Percentiles rank a stretch among this genome's conserved stretches.
Evolutionary conservation across 352 stramenopile genomes (phyloP).

Genomic region (Globisporangium cederbergense): DNA sequence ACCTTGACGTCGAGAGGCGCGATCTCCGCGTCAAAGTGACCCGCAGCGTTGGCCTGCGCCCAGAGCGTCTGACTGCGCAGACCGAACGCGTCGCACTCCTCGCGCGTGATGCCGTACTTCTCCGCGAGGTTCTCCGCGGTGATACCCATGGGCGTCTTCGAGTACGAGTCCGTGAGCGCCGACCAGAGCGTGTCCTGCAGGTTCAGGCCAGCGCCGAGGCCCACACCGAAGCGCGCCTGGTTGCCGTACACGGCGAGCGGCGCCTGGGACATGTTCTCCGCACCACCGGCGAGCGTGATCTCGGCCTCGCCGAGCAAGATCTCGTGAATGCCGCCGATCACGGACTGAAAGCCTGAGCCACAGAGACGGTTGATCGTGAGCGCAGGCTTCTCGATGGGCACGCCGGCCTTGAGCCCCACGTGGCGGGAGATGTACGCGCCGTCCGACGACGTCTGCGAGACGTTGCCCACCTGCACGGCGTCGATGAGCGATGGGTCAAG

Average conservation of each 20-base stretch:
- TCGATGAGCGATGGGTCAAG: conserved; percentile 91
- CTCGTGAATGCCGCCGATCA: conserved; percentile 90
- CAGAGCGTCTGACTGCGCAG: conserved; percentile 93
- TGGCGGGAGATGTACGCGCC: conserved; percentile 95
- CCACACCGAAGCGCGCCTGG: conserved; percentile 91
- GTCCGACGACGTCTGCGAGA: conserved; percentile 93
- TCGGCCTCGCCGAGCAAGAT: conserved; percentile 89
- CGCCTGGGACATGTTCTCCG: conserved; percentile 96
- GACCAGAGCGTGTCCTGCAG: conserved; percentile 96
- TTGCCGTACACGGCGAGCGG: conserved; percentile 92
- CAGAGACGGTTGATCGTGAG: conserved; percentile 98
- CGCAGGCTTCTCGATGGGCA: conserved; percentile 88
- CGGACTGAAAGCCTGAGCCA: conserved; percentile 96
- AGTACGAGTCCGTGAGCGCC: conserved; percentile 94
- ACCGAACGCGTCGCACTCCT: conserved; percentile 95
- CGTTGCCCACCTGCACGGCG: conserved; percentile 95
- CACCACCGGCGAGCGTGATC: conserved; percentile 88
- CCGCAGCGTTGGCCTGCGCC: conserved; percentile 86
- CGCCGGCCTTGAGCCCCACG: conserved; percentile 89
- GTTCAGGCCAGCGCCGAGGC: conserved; percentile 90
- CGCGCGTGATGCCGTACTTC: conserved; percentile 91
- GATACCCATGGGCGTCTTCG: conserved; percentile 96
- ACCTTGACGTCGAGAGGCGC: conserved; percentile 90
- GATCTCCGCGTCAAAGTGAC: conserved; percentile 95
- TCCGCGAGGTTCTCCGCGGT: conserved; percentile 98